phyloP scores from a whole-genome alignment of 2,329 filamentous ascomycete genomes.

The Cladorrhinum sp. region DNA sequence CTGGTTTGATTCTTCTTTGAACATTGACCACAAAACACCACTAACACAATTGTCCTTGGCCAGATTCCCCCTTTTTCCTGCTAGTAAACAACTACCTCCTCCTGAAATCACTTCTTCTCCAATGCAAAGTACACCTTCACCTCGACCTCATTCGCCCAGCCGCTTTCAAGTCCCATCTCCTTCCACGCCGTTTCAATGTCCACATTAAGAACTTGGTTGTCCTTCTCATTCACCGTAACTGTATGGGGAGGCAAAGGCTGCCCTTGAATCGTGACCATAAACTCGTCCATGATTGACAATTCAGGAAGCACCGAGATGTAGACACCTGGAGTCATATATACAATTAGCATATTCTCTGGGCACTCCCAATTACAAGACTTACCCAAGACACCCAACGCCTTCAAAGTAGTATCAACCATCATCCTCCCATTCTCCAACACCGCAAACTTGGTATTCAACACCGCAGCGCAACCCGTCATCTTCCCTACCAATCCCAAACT shows the following conservation, averaged over 20 bases:
- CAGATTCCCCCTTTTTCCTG: not conserved
- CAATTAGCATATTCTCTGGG: conserved; percentile 9
- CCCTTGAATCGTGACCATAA: conserved; percentile 74
- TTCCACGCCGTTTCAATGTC: conserved; percentile 77
- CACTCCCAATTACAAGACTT: conserved; percentile 28
- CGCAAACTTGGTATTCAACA: conserved; percentile 60
- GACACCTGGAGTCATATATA: conserved; percentile 50
- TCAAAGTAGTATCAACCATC: conserved; percentile 66
- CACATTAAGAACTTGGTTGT: conserved; percentile 66
- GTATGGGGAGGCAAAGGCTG: conserved; percentile 65
- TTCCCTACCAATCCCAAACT: conserved; percentile 78
- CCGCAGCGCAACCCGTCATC: conserved; percentile 83
- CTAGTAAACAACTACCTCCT: not conserved
- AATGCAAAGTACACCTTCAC: conserved; percentile 59
- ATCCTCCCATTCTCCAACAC: conserved; percentile 58
- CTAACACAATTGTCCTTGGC: too few relatives aligned
- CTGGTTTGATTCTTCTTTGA: too few relatives aligned
- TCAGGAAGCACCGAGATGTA: conserved; percentile 70
- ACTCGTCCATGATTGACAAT: conserved; percentile 59
- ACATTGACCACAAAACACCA: too few relatives aligned
- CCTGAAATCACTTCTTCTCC: conserved; percentile 25
- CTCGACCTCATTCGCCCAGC: conserved; percentile 78
- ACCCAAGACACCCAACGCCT: conserved; percentile 75
- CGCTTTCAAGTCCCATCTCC: conserved; percentile 63
- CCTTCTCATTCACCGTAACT: conserved; percentile 55